These are phyloP conservation scores for Mercurialis annua DNA, from an alignment of 345 rosid species.

Conservation along the genomic window DNA sequence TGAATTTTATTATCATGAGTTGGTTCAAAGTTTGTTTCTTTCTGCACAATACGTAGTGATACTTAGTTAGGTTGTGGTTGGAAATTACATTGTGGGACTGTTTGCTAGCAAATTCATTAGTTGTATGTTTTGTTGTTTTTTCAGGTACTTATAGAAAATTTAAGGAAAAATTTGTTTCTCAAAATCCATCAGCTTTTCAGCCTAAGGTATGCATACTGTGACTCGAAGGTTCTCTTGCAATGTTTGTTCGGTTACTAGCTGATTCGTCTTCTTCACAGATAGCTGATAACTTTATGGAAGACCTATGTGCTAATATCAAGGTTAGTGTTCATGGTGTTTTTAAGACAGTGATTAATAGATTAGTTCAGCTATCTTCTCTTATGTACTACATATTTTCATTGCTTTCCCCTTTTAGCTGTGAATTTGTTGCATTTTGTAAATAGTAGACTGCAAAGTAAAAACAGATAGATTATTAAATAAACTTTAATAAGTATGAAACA, in stretches of 20 bases:
- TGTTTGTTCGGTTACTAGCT: not conserved
- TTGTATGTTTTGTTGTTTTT: constrained; percentile 13
- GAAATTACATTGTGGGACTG: constrained; percentile 4
- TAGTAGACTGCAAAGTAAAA: too few species aligned
- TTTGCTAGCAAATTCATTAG: constrained; percentile 2
- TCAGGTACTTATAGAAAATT: constrained; percentile 80
- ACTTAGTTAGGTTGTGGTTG: not conserved
- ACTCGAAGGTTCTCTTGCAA: not conserved
- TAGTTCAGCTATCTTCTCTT: not conserved
- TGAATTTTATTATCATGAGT: not conserved
- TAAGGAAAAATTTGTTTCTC: constrained; percentile 63
- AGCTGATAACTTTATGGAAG: constrained; percentile 65
- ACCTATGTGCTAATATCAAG: constrained; percentile 64
- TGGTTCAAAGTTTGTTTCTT: not conserved
- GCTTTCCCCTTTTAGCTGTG: not conserved
- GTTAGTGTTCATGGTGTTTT: constrained; percentile 22
- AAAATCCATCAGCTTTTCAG: constrained; percentile 58
- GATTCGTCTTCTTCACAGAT: constrained; percentile 37
- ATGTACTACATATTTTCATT: not conserved
- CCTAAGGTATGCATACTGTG: constrained; percentile 45
- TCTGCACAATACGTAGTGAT: too few species aligned
- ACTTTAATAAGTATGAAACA: too few species aligned
- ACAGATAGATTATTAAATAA: too few species aligned
- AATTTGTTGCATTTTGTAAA: not conserved
- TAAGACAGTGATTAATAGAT: not conserved